Evolutionary conservation across 1,284 basidiomycete genomes (phyloP), one percentile per base, ranked within the genome.

Genomic region (Austroboletus novae-zelandiae): DNA sequence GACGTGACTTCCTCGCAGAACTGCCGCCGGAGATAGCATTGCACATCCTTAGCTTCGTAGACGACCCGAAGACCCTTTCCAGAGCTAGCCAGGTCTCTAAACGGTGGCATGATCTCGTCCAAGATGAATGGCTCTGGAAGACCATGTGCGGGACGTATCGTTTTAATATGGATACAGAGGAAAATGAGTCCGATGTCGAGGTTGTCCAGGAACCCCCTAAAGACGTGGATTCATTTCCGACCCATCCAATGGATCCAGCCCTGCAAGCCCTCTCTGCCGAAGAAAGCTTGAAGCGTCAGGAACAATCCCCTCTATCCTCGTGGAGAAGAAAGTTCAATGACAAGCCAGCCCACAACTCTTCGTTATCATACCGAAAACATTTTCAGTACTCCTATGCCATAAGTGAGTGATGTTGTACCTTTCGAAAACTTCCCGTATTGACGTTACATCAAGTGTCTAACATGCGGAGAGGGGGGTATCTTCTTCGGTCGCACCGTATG

Each of bases 91-190:
- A 80, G 43, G 95, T 98, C 25, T 90, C 84, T 58, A 76, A 77
- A 44, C 79, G 79, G 51, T 98, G 96, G 96, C 72, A 81, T 40
- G 73, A 71, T 10, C 78, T 98, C 5, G 77, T 89, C n/a, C 75
- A 79, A 49, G 94, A 96, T 62, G 93, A 97, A 58, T 78, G 76
- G 53, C 76, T 92, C 4, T 98, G 95, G 96, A 85, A 83, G 67
- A 67, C 78, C 20, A 84, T 97, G 83, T 94, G 90, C 63, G 71
- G 77, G 40, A 62, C 73, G 10, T 79, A 82, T 57, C 79, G 77
- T 4, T 89, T 84, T 61, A 71, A 70, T 31, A 41, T 52, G 46
- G 56, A 62, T 9, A 3, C 47, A 5, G 55, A 62, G 5, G 58
- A 61, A 34, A 15, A 29, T 7, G 55, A 53, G 31, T 13, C 17